phyloP scores from a whole-genome alignment of 768 basidiomycete genomes.

The Coprinopsis marcescibilis region DNA sequence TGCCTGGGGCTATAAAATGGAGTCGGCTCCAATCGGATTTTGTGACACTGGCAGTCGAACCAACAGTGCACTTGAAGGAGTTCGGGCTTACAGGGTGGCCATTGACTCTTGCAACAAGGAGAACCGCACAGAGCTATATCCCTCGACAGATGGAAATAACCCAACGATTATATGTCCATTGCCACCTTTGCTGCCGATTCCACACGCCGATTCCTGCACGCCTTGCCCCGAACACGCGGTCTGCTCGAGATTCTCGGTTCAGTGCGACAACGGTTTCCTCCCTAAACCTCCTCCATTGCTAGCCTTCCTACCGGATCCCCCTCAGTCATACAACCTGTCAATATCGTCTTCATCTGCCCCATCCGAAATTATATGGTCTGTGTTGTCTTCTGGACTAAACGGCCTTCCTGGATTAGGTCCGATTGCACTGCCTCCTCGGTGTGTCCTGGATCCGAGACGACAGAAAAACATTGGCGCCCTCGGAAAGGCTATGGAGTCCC shows the following conservation, averaged over 20 bases:
- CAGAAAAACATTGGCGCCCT: constrained; percentile 68
- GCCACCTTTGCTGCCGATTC: constrained; percentile 47
- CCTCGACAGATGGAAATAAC: constrained; percentile 21
- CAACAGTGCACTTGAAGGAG: constrained; percentile 47
- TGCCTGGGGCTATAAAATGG: constrained; percentile 49
- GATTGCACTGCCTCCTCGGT: constrained; percentile 69
- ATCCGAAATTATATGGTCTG: constrained; percentile 38
- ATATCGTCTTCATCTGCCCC: constrained; percentile 36
- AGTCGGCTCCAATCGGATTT: constrained; percentile 70
- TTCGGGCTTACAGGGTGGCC: constrained; percentile 40
- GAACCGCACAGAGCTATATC: constrained; percentile 43
- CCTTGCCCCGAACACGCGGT: constrained; percentile 67
- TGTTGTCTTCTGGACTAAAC: constrained; percentile 44
- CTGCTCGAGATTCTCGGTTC: constrained; percentile 51
- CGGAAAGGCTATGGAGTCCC: constrained; percentile 64
- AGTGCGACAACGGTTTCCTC: constrained; percentile 65
- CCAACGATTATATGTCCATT: constrained; percentile 44
- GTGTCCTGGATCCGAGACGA: constrained; percentile 71
- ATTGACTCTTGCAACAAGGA: constrained; percentile 52
- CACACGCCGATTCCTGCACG: constrained; percentile 59
- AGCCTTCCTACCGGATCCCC: constrained; percentile 38
- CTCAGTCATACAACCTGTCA: constrained; percentile 28
- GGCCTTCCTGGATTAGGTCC: constrained; percentile 76
- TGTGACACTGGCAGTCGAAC: constrained; percentile 62
- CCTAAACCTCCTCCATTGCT: constrained; percentile 58